These are phyloP conservation scores for Arachnopeziza araneosa DNA, from an alignment of 2,329 filamentous ascomycete species.

Conservation along the genomic window DNA sequence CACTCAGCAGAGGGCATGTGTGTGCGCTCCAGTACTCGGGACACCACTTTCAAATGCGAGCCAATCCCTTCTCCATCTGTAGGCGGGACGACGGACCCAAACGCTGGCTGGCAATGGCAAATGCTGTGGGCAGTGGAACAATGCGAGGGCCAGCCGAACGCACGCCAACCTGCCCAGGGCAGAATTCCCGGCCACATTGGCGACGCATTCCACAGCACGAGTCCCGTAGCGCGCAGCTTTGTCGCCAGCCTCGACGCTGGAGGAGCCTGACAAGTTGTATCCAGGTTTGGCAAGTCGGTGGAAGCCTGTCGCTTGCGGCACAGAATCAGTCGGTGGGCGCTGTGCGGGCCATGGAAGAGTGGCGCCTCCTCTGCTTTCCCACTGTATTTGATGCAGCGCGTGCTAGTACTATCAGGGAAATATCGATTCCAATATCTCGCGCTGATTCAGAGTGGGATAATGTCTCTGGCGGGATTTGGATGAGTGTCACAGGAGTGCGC, in stretches of 20 bases:
- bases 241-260: neutral
- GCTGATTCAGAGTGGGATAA: neutral
- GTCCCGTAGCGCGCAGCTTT: neutral
- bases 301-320: constrained; percentile 1
- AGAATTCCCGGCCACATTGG: neutral
- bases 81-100: neutral
- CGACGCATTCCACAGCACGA: neutral
- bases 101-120: neutral
- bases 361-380: no score
- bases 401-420: neutral
- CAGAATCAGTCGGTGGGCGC: neutral
- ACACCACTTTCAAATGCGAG: neutral
- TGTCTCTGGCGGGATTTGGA: neutral
- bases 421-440: neutral
- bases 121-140: neutral
- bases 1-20: neutral
- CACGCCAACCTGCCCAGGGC: neutral
- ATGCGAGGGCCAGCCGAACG: neutral
- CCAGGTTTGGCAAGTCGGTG: constrained; percentile 9
- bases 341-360: no score
- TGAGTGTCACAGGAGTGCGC: neutral
- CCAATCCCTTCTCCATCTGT: neutral
- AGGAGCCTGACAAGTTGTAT: neutral
- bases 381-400: neutral
- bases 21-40: no score